phyloP scores from a whole-genome alignment of 2,329 filamentous ascomycete genomes.

The Fusarium sp. region DNA sequence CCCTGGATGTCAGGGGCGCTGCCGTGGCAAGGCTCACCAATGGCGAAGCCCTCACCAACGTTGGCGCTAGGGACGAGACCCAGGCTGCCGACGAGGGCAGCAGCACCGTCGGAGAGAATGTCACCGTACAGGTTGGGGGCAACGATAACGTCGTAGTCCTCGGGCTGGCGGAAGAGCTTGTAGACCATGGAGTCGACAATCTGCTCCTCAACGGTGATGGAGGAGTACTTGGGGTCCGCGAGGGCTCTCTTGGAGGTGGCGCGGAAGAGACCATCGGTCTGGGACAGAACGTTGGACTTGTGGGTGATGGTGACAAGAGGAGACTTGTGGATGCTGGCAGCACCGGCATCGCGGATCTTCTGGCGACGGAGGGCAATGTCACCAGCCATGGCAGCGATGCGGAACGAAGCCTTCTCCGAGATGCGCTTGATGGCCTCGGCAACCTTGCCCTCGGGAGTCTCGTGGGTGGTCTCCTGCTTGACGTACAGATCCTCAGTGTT shows the following conservation, averaged over 20 bases:
- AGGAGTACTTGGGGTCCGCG: constrained; percentile 70
- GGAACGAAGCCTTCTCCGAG: constrained; percentile 82
- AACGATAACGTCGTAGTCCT: constrained; percentile 97
- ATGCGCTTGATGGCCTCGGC: constrained; percentile 99
- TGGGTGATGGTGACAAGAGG: constrained; percentile 96
- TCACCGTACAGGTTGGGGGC: constrained; percentile 98
- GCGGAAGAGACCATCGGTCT: constrained; percentile 97
- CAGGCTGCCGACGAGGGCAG: constrained; percentile 90
- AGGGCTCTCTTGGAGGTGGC: constrained; percentile 81
- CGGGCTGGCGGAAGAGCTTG: constrained; percentile 97
- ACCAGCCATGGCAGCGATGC: constrained; percentile 93
- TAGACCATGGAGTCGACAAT: constrained; percentile 99
- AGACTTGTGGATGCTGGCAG: constrained; percentile 70
- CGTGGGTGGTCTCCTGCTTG: constrained; percentile 91
- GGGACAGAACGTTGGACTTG: constrained; percentile 96
- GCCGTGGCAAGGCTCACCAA: constrained; percentile 98
- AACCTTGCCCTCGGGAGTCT: constrained; percentile 81
- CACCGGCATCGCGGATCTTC: constrained; percentile 74
- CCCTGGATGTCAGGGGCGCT: constrained; percentile 97
- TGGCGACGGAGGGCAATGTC: constrained; percentile 92
- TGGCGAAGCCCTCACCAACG: constrained; percentile 92
- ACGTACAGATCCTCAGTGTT: constrained; percentile 99
- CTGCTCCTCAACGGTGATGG: constrained; percentile 87
- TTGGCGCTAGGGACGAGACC: constrained; percentile 96
- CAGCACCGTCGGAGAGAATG: constrained; percentile 94